Evolutionary conservation across 768 basidiomycete genomes (phyloP), one percentile per base, ranked within the genome.

Genomic region (Panaeolus cyanescens): DNA sequence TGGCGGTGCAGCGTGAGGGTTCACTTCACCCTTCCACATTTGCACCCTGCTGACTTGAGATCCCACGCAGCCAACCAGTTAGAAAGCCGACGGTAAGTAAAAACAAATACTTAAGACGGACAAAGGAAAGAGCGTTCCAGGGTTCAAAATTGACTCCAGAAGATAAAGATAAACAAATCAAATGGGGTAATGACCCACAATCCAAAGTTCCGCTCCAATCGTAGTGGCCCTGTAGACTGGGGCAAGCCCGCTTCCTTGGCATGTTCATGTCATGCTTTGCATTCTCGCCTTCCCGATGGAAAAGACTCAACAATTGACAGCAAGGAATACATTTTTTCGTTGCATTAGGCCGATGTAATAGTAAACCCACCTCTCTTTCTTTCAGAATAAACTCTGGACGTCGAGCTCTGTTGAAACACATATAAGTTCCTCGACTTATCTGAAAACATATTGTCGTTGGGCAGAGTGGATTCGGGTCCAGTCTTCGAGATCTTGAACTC

Each of bases 1-100:
- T 67, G 66, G 66, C 66, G 58, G 66, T 67, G 66, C 50, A 56
- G 32, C 32, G 54, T 56, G 55, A 65, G 66, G 64, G 64, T 67
- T 57, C 58, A 50, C 45, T 50, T 50, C 45, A 50, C 45, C 45
- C 45, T 50, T 50, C 45, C 59, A 40, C 56, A n/a, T 31, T 56
- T 56, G 33, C 55, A 56, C 33, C 55, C 55, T 56, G 55, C 55
- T 17, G 39, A 5, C 39, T 20, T 40, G 39, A 50, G 45, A 50
- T 50, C 45, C 45, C 55, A 56, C 36, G 55, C 32, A 32, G 20
- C 30, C 9, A 36, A 22, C 32, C 53, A 32, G 28, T 39, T 59
- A 54, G 57, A 62, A 64, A 64, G 65, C 65, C 65, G 65, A 66
- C 65, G 65, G 65, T 62, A 62, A 39, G 54, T 62, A 22, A 22